Evolutionary conservation across 148 eudicot genomes (phyloP), one percentile per base, ranked within the genome.

Genomic region (Cornus kousa): DNA sequence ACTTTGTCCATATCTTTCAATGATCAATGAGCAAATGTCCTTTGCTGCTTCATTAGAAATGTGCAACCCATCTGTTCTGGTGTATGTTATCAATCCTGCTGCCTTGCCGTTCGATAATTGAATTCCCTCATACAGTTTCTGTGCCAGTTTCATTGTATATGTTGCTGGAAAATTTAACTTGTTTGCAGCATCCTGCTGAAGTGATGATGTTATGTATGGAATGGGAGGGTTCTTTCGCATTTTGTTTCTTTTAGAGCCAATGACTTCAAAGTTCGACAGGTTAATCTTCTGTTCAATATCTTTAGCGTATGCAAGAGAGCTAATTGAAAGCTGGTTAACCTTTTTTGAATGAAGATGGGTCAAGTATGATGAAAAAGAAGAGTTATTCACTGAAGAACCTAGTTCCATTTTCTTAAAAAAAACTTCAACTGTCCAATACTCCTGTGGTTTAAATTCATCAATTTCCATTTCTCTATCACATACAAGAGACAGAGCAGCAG

Each of bases 141-240:
- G 99, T 67, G 99, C 99, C 68, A 96, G 83, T 83, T 87, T 92
- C 99, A 96, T 96, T 8, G 99, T 93, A 74, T 88, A 79, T 35
- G 97, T 37, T 78, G 99, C 90, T 8, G 91, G 0, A 79, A 90
- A 96, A 68, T 84, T 85, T 62, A 96, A 84, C 79, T 88, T 96
- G 84, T 92, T 96, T 78, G 98, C 99, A 77, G 99, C 97, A 83
- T 96, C 99, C 87, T 96, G 99, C 82, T 96, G 99, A 80, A 96
- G 98, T 20, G 99, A 89, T 64, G 99, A 96, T 66, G 99, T 96
- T 80, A 93, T 96, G 77, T 86, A 91, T 2, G 99, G 99, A 67
- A 90, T 78, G 46, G 92, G 93, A 82, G 99, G 93, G 66, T 90
- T 96, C 79, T 74, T 90, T 53, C 84, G 89, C 37, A 67, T 80